Evolutionary conservation across 345 rosid species (phyloP).

Genomic region (Eucalyptus viminalis): DNA sequence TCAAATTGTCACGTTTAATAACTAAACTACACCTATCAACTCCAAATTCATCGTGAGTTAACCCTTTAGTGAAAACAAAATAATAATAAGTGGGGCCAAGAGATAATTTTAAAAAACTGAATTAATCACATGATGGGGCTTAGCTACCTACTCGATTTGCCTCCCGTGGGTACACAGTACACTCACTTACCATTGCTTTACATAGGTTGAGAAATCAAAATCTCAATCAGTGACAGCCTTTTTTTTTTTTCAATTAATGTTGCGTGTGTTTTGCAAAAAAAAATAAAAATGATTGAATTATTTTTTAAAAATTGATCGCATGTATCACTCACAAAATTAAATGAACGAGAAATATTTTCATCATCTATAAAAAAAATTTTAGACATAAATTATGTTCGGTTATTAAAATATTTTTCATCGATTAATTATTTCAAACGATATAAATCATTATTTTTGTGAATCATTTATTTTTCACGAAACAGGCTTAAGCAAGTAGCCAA

Average conservation of each 20-base stretch:
- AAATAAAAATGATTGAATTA: no score
- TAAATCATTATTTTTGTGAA: no score
- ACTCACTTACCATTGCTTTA: neutral
- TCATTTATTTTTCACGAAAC: no score
- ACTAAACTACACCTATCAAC: neutral
- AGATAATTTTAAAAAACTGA: neutral
- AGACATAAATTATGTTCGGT: neutral
- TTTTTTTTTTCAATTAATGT: no score
- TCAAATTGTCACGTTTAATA: neutral
- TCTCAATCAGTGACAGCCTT: neutral
- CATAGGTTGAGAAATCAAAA: neutral
- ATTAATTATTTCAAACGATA: no score
- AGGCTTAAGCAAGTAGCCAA: neutral
- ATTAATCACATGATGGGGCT: neutral
- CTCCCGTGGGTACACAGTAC: neutral
- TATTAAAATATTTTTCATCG: no score
- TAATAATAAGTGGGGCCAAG: neutral
- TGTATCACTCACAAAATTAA: neutral
- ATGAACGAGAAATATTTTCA: no score
- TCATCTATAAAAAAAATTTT: no score
- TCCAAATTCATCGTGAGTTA: neutral
- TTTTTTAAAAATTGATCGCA: no score
- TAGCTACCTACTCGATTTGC: neutral
- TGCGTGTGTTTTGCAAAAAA: neutral
- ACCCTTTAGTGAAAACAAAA: neutral